A percentile compares a stretch with the other conserved stretches of the same genome.
Conservation (phyloP, 139 green algal genomes). For the Tetraselmis striata region DNA sequence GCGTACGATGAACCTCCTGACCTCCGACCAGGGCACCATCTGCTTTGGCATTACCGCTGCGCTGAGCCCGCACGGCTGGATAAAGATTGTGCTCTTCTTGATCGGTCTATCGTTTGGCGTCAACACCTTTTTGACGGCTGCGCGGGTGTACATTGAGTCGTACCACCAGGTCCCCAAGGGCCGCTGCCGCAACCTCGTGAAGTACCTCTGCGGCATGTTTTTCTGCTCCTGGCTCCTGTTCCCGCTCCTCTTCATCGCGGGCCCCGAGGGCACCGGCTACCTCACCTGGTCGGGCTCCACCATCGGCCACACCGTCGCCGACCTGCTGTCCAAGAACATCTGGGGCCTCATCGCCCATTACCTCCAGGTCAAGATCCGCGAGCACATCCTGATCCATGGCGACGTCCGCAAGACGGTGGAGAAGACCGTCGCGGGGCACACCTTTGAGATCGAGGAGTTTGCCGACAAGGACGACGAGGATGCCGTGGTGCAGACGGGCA, state of each 20-base stretch:
- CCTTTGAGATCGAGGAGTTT: conserved; percentile 36
- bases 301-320: conserved; percentile 30
- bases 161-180: conserved; percentile 54
- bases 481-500: conserved; percentile 14
- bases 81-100: conserved; percentile 38
- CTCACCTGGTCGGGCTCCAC: conserved; percentile 23
- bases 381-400: conserved; percentile 50
- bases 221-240: conserved; percentile 44
- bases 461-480: conserved; percentile 34
- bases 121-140: conserved; percentile 45
- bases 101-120: conserved; percentile 36
- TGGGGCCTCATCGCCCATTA: conserved; percentile 42
- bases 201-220: conserved; percentile 36
- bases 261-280: conserved; percentile 2
- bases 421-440: conserved; percentile 35
- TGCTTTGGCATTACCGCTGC: neutral
- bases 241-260: conserved; percentile 44
- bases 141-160: conserved; percentile 46
- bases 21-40: conserved; percentile 9
- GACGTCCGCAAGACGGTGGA: conserved; percentile 43
- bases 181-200: conserved; percentile 34
- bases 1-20: conserved; percentile 11
- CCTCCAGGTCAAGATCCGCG: conserved; percentile 41
- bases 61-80: neutral
- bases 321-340: conserved; percentile 54